Conservation (phyloP, 208 protist genomes). For the Vickermania ingenoplastis region DNA sequence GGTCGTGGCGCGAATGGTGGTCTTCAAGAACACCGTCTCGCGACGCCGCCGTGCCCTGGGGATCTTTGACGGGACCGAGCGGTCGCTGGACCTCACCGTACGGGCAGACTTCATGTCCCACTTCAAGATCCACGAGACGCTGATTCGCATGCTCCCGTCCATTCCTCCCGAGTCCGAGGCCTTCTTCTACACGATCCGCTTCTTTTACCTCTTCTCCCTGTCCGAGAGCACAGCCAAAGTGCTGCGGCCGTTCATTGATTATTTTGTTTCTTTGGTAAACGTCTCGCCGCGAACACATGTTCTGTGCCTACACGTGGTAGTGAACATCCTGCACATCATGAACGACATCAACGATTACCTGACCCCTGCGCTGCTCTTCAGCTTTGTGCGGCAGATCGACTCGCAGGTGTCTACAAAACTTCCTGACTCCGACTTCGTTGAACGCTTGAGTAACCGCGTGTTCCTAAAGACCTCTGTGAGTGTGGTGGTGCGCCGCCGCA, state of each 20-base stretch:
- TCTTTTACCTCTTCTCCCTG: conserved; percentile 72
- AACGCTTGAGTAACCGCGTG: conserved; percentile 39
- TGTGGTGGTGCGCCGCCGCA: conserved; percentile 43
- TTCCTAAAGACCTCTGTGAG: conserved; percentile 39
- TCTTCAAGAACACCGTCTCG: conserved; percentile 38
- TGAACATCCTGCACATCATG: conserved; percentile 44
- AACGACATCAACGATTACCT: conserved; percentile 44
- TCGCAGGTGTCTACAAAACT: conserved; percentile 27
- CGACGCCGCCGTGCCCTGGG: conserved; percentile 38
- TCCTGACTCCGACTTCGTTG: conserved; percentile 48
- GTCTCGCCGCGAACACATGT: conserved; percentile 10
- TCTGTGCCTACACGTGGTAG: conserved; percentile 47
- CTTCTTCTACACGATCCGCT: conserved; percentile 45
- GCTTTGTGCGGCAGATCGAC: conserved; percentile 28
- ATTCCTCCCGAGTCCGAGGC: conserved; percentile 17
- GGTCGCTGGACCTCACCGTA: conserved; percentile 36
- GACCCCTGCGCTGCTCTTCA: conserved; percentile 33
- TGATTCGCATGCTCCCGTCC: conserved; percentile 39
- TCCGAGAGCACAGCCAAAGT: conserved; percentile 37
- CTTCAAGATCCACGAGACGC: conserved; percentile 50
- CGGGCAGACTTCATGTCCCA: conserved; percentile 62
- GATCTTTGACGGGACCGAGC: conserved; percentile 35
- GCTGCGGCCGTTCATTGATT: conserved; percentile 26
- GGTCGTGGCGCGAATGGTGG: conserved; percentile 35
- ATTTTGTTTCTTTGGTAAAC: conserved; percentile 29